A percentile compares a stretch with the other conserved stretches of the same genome.
Conservation (phyloP, 805 yeast species). For the Candida corydali region DNA sequence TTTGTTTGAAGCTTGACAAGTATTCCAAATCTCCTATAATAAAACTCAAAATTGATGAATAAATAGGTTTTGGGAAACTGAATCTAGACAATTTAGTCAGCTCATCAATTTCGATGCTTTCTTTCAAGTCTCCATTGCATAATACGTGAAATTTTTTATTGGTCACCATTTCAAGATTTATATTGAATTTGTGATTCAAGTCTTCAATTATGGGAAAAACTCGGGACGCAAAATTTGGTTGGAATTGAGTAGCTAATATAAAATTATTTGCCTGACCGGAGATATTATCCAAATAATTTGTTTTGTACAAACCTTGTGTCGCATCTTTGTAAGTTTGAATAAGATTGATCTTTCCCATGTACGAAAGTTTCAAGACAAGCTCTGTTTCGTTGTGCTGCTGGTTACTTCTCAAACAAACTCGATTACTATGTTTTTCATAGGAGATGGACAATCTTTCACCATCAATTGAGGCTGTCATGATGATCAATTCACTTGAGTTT, state of each 20-base stretch:
- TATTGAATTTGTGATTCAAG: conserved; percentile 47
- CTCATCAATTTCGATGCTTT: conserved; percentile 13
- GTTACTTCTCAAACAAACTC: conserved; percentile 19
- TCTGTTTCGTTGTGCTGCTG: background rate
- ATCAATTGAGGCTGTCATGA: conserved; percentile 27
- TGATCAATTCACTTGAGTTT: conserved; percentile 39
- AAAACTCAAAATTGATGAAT: conserved; percentile 64
- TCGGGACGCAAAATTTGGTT: conserved; percentile 59
- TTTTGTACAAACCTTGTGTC: conserved; percentile 65
- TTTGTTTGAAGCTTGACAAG: conserved; percentile 1
- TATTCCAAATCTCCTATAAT: conserved; percentile 64
- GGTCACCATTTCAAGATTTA: conserved; percentile 48
- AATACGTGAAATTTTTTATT: conserved; percentile 43
- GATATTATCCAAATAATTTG: conserved; percentile 52
- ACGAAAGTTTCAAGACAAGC: conserved; percentile 22
- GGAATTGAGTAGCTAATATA: conserved; percentile 67
- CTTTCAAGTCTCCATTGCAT: conserved; percentile 33
- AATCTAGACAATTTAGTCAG: conserved; percentile 26
- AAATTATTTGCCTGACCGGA: conserved; percentile 48
- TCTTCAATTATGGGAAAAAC: conserved; percentile 74
- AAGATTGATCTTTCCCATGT: conserved; percentile 48
- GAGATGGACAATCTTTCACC: conserved; percentile 23
- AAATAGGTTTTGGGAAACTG: conserved; percentile 47
- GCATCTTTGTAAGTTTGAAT: conserved; percentile 50
- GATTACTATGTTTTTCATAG: conserved; percentile 39